Conservation (phyloP, 495 filamentous ascomycete species). For the Penicillium bovifimosum region DNA sequence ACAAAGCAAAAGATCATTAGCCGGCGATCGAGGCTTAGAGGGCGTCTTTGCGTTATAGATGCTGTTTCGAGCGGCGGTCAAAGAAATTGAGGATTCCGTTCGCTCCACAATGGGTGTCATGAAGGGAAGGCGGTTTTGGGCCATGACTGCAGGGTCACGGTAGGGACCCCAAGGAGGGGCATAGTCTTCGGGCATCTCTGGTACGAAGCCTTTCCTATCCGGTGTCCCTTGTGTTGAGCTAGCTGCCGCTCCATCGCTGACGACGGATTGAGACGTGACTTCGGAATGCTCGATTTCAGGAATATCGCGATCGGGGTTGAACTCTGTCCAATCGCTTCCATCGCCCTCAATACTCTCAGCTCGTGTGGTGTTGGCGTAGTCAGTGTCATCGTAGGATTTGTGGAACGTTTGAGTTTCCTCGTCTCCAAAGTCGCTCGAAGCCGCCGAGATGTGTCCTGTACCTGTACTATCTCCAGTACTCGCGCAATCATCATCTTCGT, state of each 20-base stretch:
- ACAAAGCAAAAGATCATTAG: conserved; percentile 27
- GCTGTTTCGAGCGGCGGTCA: conserved; percentile 50
- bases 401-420: conserved; percentile 49
- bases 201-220: conserved; percentile 49
- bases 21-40: conserved; percentile 44
- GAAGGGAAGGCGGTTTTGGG: conserved; percentile 86
- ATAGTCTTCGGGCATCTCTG: conserved; percentile 80
- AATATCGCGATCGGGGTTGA: conserved; percentile 67
- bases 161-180: conserved; percentile 68
- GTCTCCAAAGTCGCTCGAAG: conserved; percentile 60
- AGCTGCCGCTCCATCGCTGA: conserved; percentile 20
- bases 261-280: conserved; percentile 28
- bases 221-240: conserved; percentile 20
- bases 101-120: conserved; percentile 98
- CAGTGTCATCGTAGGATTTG: conserved; percentile 38
- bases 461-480: conserved; percentile 78
- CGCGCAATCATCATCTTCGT: conserved; percentile 71
- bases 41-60: conserved; percentile 69
- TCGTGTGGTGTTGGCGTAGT: conserved; percentile 40
- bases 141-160: conserved; percentile 65
- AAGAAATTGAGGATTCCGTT: conserved; percentile 76
- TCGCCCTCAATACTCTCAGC: conserved; percentile 54
- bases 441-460: conserved; percentile 59
- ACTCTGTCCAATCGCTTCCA: conserved; percentile 72
- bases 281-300: conserved; percentile 39